A percentile compares a stretch with the other conserved stretches of the same genome.
Conservation (phyloP, 805 yeast genomes). For the Brettanomyces bruxellensis region DNA sequence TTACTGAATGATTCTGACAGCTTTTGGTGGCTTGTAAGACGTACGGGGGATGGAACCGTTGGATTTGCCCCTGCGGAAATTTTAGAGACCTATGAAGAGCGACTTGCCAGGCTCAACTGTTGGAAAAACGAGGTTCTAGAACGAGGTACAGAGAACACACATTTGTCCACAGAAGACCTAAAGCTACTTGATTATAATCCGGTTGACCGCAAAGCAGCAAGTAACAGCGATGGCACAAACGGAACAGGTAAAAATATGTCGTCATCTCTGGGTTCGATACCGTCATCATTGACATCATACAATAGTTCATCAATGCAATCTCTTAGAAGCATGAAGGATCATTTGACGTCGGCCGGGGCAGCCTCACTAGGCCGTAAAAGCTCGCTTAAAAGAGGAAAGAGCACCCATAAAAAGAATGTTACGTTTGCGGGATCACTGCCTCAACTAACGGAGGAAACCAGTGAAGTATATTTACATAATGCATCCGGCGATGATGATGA, state of each 20-base stretch:
- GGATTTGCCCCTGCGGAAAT: constrained; percentile 98
- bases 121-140: constrained; percentile 79
- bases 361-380: constrained; percentile 12
- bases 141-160: constrained; percentile 17
- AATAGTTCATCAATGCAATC: not conserved
- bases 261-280: not conserved
- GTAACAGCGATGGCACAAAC: constrained; percentile 2
- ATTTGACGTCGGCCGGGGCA: too few relatives aligned
- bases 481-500: constrained; percentile 17
- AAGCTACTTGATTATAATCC: constrained; percentile 11
- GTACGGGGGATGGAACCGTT: constrained; percentile 33
- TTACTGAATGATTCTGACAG: constrained; percentile 82
- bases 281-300: not conserved
- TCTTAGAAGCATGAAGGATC: not conserved
- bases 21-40: constrained; percentile 91
- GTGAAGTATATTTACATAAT: constrained; percentile 5
- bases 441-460: not conserved
- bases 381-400: constrained; percentile 17
- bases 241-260: not conserved
- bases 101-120: constrained; percentile 86
- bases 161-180: constrained; percentile 18
- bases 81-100: constrained; percentile 82
- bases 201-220: constrained; percentile 1
- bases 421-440: constrained; percentile 17
- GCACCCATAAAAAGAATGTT: constrained; percentile 20